Evolutionary conservation across 2,329 filamentous ascomycete genomes (phyloP), one percentile per base, ranked within the genome.

Genomic region (Verticillium nubilum): DNA sequence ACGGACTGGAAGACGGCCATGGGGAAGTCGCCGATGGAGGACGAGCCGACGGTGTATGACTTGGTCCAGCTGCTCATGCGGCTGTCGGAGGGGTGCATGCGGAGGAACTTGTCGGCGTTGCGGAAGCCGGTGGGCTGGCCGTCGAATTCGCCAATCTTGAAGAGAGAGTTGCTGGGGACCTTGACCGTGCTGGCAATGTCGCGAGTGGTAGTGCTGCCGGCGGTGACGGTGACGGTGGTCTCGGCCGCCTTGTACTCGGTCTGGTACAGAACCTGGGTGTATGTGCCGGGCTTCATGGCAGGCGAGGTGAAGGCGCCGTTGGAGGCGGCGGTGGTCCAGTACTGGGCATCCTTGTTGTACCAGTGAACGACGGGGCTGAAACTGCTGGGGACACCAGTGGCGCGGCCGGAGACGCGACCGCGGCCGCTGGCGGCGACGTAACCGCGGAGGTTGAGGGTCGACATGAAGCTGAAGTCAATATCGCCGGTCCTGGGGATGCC

Each of bases 191-290:
- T 80, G 2, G 79, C 77, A 54, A 86, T 85, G 67, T 80, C 78
- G 56, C 77, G 75, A 3, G 74, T 78, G 0, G 77, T 77, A 1
- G 77, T 76, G 31, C 71, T 70, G 4, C 83, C 83, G 1, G 80
- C 80, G 2, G 73, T 74, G 47, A 87, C 82, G 0, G 71, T 74
- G 17, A 84, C 80, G 5, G 72, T 75, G 26, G 74, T 71, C 2
- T 77, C 76, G 4, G 80, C 82, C 9, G 86, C 81, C 62, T 79
- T 76, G 67, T 80, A 80, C 68, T 87, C 84, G 19, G 76, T 79
- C 64, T 85, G 83, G 71, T 86, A 87, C 37, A 89, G 78, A 4
- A 86, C 80, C 79, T 87, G 86, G n/a, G 83, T 87, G 72, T 89
- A 89, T 0, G 82, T 86, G 29, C 86, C 86, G 0, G 86, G 83